Evolutionary conservation across 768 basidiomycete species (phyloP).

Genomic region (Mycena metata): DNA sequence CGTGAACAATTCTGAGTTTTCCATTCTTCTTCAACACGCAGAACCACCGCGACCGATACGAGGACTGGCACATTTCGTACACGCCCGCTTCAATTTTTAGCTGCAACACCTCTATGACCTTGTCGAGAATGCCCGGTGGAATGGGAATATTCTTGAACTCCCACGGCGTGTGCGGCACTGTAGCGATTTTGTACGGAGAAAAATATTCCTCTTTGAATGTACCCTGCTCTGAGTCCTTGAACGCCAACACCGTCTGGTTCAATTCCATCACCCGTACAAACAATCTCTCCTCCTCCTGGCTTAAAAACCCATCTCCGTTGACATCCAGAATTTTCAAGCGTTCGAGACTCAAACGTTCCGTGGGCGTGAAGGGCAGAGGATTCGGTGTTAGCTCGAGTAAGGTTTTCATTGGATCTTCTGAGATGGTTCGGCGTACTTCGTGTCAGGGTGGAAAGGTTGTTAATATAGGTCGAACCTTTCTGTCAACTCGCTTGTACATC

Average conservation of each 20-base stretch:
- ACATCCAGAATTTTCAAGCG: background rate
- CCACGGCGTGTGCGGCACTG: slow-evolving; percentile 5
- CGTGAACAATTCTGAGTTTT: slow-evolving; percentile 2
- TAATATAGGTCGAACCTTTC: background rate
- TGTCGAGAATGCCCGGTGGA: too few species aligned
- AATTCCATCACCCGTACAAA: background rate
- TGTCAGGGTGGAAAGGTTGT: background rate
- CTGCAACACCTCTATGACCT: too few species aligned
- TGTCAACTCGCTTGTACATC: background rate
- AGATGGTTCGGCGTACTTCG: too few species aligned
- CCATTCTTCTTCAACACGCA: slow-evolving; percentile 16
- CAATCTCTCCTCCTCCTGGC: background rate
- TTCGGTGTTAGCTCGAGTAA: too few species aligned
- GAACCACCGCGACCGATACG: too few species aligned
- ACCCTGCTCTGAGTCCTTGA: background rate
- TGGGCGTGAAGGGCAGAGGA: background rate
- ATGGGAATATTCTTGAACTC: too few species aligned
- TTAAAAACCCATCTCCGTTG: background rate
- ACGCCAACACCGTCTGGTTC: background rate
- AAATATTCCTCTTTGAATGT: background rate
- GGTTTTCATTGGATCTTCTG: too few species aligned
- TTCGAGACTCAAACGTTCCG: background rate
- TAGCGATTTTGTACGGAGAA: slow-evolving; percentile 8
- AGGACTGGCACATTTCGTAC: too few species aligned
- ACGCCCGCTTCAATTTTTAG: too few species aligned